Percentiles rank a stretch among this genome's conserved stretches.
Evolutionary conservation across 805 yeast genomes (phyloP).

Genomic region (Candida loeiensis): DNA sequence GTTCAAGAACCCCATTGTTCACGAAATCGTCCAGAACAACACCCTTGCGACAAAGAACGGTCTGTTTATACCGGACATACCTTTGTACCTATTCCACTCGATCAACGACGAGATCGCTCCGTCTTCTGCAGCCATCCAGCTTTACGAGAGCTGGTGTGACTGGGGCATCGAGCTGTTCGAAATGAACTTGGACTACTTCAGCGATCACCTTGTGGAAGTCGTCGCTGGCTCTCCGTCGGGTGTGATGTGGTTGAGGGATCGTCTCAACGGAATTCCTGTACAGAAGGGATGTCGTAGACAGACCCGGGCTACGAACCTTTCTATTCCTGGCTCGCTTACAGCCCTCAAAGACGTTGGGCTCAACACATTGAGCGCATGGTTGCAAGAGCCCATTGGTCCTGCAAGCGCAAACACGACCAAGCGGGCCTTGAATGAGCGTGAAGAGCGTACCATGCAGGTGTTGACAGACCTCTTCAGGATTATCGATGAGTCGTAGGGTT

Average conservation of each 20-base stretch:
- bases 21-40: constrained; percentile 17
- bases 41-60: constrained; percentile 16
- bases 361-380: not conserved
- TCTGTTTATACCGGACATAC: constrained; percentile 12
- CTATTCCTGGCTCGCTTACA: constrained; percentile 36
- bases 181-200: constrained; percentile 5
- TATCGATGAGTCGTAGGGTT: not conserved
- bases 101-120: constrained; percentile 14
- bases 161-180: constrained; percentile 11
- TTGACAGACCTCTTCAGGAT: not conserved
- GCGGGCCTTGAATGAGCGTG: not conserved
- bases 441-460: not conserved
- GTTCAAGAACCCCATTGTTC: constrained; percentile 13
- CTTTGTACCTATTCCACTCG: constrained; percentile 13
- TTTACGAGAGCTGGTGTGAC: constrained; percentile 13
- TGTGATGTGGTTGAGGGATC: constrained; percentile 18
- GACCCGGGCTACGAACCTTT: constrained; percentile 47
- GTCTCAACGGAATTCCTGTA: constrained; percentile 15
- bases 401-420: not conserved
- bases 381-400: constrained; percentile 7
- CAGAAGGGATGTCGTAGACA: constrained; percentile 17
- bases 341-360: not conserved
- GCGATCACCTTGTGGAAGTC: constrained; percentile 18
- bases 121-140: constrained; percentile 4
- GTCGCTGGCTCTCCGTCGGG: constrained; percentile 15